A percentile compares a stretch with the other conserved stretches of the same genome.
These are phyloP conservation scores for Mortierella sp. DNA, from an alignment of 371 early-diverging fungal species.

Conservation along the genomic window DNA sequence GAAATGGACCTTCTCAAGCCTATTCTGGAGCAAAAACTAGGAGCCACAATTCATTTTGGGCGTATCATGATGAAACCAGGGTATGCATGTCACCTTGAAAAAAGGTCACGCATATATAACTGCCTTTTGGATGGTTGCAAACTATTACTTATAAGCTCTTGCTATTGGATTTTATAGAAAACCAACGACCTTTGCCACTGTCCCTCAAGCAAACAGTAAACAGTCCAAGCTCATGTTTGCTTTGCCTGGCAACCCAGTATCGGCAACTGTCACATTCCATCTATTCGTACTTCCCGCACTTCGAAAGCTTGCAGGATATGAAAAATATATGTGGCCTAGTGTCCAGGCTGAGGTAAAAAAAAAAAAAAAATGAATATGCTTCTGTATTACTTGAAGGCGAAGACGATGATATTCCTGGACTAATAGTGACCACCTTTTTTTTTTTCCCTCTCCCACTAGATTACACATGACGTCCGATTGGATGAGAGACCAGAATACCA, in stretches of 20 bases:
- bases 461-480: constrained; percentile 64
- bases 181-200: constrained; percentile 93
- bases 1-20: constrained; percentile 93
- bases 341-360: constrained; percentile 74
- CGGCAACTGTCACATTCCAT: constrained; percentile 89
- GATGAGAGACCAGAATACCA: constrained; percentile 92
- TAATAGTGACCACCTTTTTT: not conserved
- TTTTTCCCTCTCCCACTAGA: constrained; percentile 7
- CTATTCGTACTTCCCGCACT: constrained; percentile 91
- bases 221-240: constrained; percentile 79
- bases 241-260: constrained; percentile 95
- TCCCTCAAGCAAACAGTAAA: constrained; percentile 55
- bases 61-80: constrained; percentile 95
- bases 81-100: constrained; percentile 44
- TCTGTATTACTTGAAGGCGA: no score
- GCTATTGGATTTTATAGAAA: constrained; percentile 63
- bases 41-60: constrained; percentile 88
- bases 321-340: constrained; percentile 57
- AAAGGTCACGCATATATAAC: not conserved
- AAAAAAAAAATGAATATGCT: not conserved
- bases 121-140: not conserved
- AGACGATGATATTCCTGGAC: no score
- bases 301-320: constrained; percentile 78
- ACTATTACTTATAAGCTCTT: not conserved
- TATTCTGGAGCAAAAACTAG: constrained; percentile 79